Evolutionary conservation across 164 flowering plant genomes (phyloP).

Genomic region (Macadamia tetraphylla): DNA sequence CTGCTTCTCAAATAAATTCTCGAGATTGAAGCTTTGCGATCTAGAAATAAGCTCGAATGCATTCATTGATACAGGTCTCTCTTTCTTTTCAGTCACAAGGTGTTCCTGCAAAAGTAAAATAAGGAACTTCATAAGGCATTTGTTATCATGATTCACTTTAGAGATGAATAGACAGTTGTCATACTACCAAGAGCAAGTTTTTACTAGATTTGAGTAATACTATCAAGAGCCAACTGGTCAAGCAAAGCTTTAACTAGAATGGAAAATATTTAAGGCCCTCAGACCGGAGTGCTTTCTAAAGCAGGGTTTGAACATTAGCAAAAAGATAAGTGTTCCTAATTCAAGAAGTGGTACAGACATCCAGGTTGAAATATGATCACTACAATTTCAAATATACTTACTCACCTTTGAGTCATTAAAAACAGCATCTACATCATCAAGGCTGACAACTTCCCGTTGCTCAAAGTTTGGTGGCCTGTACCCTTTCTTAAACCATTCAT

Average conservation of each 20-base stretch:
- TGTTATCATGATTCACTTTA: neutral
- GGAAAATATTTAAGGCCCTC: neutral
- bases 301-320: neutral
- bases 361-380: neutral
- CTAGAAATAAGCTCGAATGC: constrained; percentile 90
- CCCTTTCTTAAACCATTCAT: constrained; percentile 86
- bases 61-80: constrained; percentile 84
- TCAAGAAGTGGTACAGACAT: neutral
- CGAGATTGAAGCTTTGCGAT: constrained; percentile 74
- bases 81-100: constrained; percentile 82
- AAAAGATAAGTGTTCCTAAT: neutral
- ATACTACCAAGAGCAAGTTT: neutral
- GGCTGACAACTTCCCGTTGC: constrained; percentile 51
- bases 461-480: constrained; percentile 64
- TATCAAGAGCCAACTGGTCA: too few relatives aligned
- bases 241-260: too few relatives aligned
- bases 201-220: neutral
- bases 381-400: neutral
- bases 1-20: constrained; percentile 72
- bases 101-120: constrained; percentile 42
- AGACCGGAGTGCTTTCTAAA: neutral
- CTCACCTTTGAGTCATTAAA: constrained; percentile 68
- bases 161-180: neutral
- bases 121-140: constrained; percentile 1
- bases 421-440: constrained; percentile 85